These are phyloP conservation scores for Starmerella potacharoeniae DNA, from an alignment of 805 yeast genomes.

Conservation along the genomic window DNA sequence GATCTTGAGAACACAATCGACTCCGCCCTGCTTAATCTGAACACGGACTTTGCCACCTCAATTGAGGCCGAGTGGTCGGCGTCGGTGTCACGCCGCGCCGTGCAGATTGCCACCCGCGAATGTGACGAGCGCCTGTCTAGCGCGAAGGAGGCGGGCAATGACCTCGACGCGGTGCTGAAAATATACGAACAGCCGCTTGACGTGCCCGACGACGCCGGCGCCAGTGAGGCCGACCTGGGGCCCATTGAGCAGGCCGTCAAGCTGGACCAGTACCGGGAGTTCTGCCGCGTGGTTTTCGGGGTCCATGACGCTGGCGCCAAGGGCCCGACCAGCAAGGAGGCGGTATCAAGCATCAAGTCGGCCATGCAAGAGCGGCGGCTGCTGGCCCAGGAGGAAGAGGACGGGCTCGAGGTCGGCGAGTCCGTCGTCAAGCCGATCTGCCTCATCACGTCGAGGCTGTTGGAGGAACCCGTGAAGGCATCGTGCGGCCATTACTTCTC, in stretches of 20 bases:
- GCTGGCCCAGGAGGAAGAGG: slow-evolving; percentile 8
- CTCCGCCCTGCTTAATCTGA: background rate
- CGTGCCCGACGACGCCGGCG: background rate
- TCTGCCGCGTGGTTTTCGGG: background rate
- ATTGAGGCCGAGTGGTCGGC: background rate
- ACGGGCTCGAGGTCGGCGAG: slow-evolving; percentile 3
- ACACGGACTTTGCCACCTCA: background rate
- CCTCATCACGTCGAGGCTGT: slow-evolving; percentile 6
- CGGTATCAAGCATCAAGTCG: background rate
- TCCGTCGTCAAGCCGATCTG: slow-evolving; percentile 9
- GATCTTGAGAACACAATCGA: background rate
- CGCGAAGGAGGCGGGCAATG: background rate
- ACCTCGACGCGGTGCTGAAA: background rate
- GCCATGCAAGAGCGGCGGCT: background rate
- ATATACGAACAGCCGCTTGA: background rate
- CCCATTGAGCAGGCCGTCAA: background rate
- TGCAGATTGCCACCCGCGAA: background rate
- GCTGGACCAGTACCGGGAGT: background rate
- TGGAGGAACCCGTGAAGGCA: slow-evolving; percentile 17
- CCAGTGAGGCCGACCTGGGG: background rate
- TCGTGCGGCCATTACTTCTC: slow-evolving; percentile 19
- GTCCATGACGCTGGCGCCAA: background rate
- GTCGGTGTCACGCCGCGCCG: background rate
- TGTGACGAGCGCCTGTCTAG: background rate
- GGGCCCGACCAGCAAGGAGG: background rate